Evolutionary conservation across 305 asterid genomes (phyloP).

Genomic region (Plantago lanceolata): DNA sequence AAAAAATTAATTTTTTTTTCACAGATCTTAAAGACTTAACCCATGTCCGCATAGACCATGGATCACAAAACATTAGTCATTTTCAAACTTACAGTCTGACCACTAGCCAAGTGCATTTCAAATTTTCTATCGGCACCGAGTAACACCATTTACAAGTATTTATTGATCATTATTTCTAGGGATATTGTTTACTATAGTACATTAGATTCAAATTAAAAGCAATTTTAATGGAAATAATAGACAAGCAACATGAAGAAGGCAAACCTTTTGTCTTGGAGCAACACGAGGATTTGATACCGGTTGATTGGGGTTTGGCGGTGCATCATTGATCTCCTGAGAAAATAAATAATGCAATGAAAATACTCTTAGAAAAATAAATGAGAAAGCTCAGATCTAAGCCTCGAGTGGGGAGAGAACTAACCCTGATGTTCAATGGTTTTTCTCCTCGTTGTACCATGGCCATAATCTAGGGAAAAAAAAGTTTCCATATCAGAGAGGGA

Average conservation of each 20-base stretch:
- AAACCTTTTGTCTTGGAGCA: conserved; percentile 77
- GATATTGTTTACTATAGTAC: neutral
- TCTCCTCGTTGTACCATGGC: conserved; percentile 93
- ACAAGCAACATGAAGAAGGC: conserved; percentile 5
- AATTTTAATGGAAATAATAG: conserved; percentile 17
- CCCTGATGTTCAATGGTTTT: conserved; percentile 83
- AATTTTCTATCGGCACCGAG: too few species aligned
- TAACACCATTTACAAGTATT: too few species aligned
- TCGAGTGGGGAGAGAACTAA: conserved; percentile 30
- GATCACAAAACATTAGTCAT: neutral
- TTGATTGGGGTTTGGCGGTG: conserved; percentile 91
- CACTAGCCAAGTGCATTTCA: neutral
- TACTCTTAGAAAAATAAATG: conserved; percentile 8
- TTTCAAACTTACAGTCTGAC: neutral
- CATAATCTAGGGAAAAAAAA: conserved; percentile 64
- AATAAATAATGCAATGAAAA: conserved; percentile 10
- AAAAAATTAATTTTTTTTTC: neutral
- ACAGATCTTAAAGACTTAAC: neutral
- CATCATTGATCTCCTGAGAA: conserved; percentile 83
- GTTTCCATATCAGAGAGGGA: conserved; percentile 1
- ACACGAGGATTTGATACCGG: conserved; percentile 66
- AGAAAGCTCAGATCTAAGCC: conserved; percentile 12
- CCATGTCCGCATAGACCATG: neutral
- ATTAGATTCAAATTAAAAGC: neutral
- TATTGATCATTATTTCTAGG: neutral